Percentiles rank a stretch among this genome's conserved stretches.
Conservation (phyloP, 192 early-diverging fungal species). For the Linnemannia hyalina region DNA sequence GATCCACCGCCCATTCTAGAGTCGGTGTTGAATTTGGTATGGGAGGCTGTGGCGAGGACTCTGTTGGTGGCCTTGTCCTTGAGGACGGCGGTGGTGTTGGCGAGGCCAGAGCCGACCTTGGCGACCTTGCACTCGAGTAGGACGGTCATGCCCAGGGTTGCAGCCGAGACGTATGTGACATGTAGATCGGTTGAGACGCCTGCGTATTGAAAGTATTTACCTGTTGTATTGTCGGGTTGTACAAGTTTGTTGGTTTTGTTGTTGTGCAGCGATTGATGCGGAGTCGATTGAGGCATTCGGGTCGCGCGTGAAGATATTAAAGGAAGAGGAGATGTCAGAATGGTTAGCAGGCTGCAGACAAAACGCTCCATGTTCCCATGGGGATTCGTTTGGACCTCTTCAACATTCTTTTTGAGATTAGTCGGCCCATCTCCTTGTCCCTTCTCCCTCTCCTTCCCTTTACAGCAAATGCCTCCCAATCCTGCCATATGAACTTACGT, state of each 20-base stretch:
- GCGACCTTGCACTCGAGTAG: constrained; percentile 43
- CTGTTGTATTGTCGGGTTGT: constrained; percentile 7
- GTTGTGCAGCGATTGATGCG: not conserved
- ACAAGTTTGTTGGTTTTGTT: not conserved
- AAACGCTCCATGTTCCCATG: no score
- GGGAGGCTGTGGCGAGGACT: constrained; percentile 39
- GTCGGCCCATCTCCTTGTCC: not conserved
- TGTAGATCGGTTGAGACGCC: constrained; percentile 60
- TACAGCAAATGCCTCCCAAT: not conserved
- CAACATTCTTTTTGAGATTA: no score
- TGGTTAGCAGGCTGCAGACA: not conserved
- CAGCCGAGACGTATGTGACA: constrained; percentile 55
- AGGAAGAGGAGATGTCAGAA: not conserved
- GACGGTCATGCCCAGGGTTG: constrained; percentile 32
- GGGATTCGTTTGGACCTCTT: no score
- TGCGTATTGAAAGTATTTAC: constrained; percentile 39
- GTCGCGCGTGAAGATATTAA: not conserved
- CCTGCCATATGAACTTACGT: constrained; percentile 15
- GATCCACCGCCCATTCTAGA: constrained; percentile 37
- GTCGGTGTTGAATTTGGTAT: constrained; percentile 60
- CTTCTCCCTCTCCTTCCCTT: not conserved
- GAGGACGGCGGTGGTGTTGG: constrained; percentile 41
- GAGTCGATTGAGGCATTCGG: not conserved
- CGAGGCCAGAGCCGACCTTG: constrained; percentile 52
- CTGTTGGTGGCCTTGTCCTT: constrained; percentile 40